Conservation (phyloP, 176 grass and related monocot species). For the Musa schizocarpa region DNA sequence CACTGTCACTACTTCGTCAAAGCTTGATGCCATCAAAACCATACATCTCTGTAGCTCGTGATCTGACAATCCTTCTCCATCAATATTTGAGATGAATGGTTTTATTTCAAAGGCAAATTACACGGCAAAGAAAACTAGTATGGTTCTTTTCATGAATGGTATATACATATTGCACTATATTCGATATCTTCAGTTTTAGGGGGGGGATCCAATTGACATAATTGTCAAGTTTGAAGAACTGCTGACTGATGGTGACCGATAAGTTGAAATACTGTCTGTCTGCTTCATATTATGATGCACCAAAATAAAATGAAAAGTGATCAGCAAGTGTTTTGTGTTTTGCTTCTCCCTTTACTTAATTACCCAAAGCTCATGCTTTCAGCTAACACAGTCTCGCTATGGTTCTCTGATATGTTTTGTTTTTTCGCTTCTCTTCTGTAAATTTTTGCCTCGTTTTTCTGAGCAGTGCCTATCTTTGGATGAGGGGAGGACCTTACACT, state of each 20-base stretch:
- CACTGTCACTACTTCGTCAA: conserved; percentile 45
- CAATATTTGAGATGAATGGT: conserved; percentile 79
- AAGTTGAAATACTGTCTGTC: not conserved
- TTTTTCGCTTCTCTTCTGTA: too few species aligned
- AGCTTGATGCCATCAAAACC: conserved; percentile 74
- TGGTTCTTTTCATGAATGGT: conserved; percentile 99
- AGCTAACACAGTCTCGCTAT: too few species aligned
- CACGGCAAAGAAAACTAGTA: conserved; percentile 70
- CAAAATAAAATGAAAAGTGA: not conserved
- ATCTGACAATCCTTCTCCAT: conserved; percentile 54
- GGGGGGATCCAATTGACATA: not conserved
- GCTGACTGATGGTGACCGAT: not conserved
- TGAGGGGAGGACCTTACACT: too few species aligned
- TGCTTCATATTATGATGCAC: not conserved
- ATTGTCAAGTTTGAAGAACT: not conserved
- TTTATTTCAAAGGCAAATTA: conserved; percentile 93
- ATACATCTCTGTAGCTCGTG: conserved; percentile 60
- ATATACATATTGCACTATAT: not conserved
- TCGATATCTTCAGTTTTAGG: too few species aligned
- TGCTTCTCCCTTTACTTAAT: too few species aligned
- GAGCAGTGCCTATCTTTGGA: too few species aligned
- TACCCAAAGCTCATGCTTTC: too few species aligned
- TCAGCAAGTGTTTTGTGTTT: too few species aligned
- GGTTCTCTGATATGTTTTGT: too few species aligned
- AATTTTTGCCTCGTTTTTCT: too few species aligned